Base-by-base conservation (phyloP, 2,329 filamentous ascomycete genomes). In the Fusarium setosum region DNA sequence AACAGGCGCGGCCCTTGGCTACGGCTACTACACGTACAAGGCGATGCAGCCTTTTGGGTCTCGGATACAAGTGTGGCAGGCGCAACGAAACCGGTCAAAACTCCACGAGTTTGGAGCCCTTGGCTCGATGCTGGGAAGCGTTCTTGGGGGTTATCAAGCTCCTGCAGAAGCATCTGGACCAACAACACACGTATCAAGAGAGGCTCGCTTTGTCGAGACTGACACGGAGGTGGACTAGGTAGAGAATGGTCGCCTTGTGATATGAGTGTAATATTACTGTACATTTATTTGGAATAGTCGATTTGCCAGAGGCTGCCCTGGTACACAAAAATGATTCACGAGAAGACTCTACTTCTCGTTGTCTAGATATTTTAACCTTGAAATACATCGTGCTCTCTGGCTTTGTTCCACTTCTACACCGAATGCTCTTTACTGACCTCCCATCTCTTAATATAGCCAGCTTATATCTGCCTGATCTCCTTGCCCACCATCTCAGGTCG, bases 401-500 rank as follows among this genome's bases (percentile, higher is more conserved):
- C 24, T 9, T 20, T 23, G 21, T 23, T 23, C 21, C 18, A 9
- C 13, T 31, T 37, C 20, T 44, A 32, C 37, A 50, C 32, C 21
- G 24, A 31, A 47, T 58, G 23, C 35, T 26, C 24, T 18, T 26
- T 18, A 15, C 10, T 34, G 15, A 7, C 3, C 31, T 53, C 11
- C 55, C 47, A 49, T 40, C 53, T 56, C 44, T 60, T 65, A 12
- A 44, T 12, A 17, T 31, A n/a, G 35, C 23, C 23, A 8, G 20
- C 55, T 67, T 86, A 96, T 74, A 97, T 93, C 79, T 96, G 92
- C 74, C 90, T 89, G 47, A 94, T 90, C 67, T 97, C 93, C 79
- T 95, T 95, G 48, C 94, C 96, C 60, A 87, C 90, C 86, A 96
- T 91, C 71, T 97, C 95, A 1, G 96, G 96, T 67, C 95, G 83